Evolutionary conservation across 2,329 filamentous ascomycete species (phyloP), one percentile per base, ranked within the genome.

Genomic region (Lomentospora prolificans): DNA sequence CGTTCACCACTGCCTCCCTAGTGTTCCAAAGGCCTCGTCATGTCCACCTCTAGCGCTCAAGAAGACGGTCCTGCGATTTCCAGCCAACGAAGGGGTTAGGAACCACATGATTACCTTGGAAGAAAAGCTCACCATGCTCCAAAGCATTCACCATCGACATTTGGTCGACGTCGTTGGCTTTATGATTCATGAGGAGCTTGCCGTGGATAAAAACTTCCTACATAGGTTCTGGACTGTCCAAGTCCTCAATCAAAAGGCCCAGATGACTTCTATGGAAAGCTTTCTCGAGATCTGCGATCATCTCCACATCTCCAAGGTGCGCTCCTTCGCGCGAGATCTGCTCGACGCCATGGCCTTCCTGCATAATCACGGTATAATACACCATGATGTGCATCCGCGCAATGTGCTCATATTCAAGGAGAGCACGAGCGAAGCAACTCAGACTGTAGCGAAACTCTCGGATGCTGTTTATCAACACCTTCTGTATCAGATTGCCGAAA

Each of bases 311-410:
- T 81, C 82, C 60, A 91, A 86, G 66, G 85, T 91, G 48, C 86
- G 90, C 55, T 85, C 89, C 24, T 97, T 90, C 86, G 94, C 90
- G n/a, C 84, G 91, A 58, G 90, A 96, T 64, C 76, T 99, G 17
- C 79, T 99, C 25, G 90, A 96, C 70, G 94, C 86, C 0, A 74
- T 99, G 27, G 87, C 90, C 57, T 95, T 87, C 66, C 82, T 95
- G 54, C 92, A 97, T 69, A 86, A 86, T 60, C 85, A 88, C 65
- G 90, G 90, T 19, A 78, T 96, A 57, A 77, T 89, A 24, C 94
- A 97, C 69, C 87, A 89, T 65, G 84, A 88, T 64, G 84, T 96
- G 17, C 89, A 95, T 64, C 77, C 85, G 10, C 79, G 82, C 17
- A 95, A 95, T 60, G 79, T 96, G 50, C 77, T 96, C 3, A 72